Conservation (phyloP, 345 rosid genomes). For the Citrus reticulata region DNA sequence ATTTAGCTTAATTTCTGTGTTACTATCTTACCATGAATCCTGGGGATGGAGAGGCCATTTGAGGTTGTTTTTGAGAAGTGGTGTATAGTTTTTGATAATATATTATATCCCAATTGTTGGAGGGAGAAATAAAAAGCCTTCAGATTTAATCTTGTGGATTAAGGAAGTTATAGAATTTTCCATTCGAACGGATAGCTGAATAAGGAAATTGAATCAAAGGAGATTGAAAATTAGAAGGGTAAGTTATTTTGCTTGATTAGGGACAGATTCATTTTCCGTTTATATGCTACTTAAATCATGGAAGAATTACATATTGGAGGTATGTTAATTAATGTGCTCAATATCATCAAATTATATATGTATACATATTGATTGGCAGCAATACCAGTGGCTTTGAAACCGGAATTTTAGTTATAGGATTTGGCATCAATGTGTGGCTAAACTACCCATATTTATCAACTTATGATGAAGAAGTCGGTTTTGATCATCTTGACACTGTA, state of each 20-base stretch:
- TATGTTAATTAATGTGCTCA: too few relatives aligned
- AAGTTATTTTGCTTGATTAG: neutral
- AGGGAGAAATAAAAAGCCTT: neutral
- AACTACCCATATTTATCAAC: too few relatives aligned
- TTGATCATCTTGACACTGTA: too few relatives aligned
- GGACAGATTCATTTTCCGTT: neutral
- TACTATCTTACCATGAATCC: neutral
- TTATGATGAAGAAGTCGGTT: too few relatives aligned
- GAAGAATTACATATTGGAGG: neutral
- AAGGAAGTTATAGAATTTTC: neutral
- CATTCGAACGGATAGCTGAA: neutral
- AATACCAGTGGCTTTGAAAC: neutral
- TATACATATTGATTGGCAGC: neutral
- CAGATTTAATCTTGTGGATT: neutral
- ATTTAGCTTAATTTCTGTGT: neutral
- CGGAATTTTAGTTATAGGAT: neutral
- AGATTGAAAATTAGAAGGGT: neutral
- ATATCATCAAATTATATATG: too few relatives aligned
- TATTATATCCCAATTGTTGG: neutral
- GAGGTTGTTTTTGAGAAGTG: neutral
- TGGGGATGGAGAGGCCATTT: neutral
- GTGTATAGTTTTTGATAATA: neutral
- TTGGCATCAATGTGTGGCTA: neutral
- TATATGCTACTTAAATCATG: too few relatives aligned
- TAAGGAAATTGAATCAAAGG: neutral